Evolutionary conservation across 495 filamentous ascomycete genomes (phyloP).

Genomic region (Trichoderma virens): DNA sequence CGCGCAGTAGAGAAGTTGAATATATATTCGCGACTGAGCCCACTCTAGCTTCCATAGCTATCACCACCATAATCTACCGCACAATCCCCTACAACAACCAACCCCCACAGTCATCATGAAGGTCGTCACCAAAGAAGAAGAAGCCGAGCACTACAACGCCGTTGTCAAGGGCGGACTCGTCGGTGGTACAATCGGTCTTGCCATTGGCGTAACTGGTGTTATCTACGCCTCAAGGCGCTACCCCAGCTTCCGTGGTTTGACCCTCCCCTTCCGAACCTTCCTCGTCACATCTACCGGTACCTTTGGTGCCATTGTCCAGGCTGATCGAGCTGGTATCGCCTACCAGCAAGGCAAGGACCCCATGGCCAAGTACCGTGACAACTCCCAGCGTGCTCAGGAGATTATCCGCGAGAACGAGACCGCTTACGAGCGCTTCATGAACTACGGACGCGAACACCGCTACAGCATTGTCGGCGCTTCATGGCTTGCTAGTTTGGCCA

Average conservation of each 20-base stretch:
- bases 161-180: constrained; percentile 72
- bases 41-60: neutral
- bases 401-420: constrained; percentile 42
- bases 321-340: constrained; percentile 67
- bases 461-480: constrained; percentile 81
- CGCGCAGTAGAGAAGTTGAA: too few relatives aligned
- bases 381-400: constrained; percentile 32
- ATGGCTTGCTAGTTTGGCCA: constrained; percentile 78
- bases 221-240: constrained; percentile 53
- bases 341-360: constrained; percentile 68
- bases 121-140: constrained; percentile 89
- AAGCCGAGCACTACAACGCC: constrained; percentile 51
- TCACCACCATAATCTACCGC: neutral
- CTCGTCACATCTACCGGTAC: constrained; percentile 75
- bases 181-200: constrained; percentile 60
- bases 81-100: constrained; percentile 4
- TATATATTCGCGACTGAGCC: neutral
- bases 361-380: constrained; percentile 58
- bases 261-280: constrained; percentile 83
- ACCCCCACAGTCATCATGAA: constrained; percentile 58
- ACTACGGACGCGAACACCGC: constrained; percentile 65
- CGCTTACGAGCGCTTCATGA: constrained; percentile 40
- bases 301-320: constrained; percentile 76
- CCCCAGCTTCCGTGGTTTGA: constrained; percentile 67
- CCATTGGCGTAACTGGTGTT: constrained; percentile 56